phyloP scores from a whole-genome alignment of 2,329 filamentous ascomycete genomes.

The Volutella citrinella region DNA sequence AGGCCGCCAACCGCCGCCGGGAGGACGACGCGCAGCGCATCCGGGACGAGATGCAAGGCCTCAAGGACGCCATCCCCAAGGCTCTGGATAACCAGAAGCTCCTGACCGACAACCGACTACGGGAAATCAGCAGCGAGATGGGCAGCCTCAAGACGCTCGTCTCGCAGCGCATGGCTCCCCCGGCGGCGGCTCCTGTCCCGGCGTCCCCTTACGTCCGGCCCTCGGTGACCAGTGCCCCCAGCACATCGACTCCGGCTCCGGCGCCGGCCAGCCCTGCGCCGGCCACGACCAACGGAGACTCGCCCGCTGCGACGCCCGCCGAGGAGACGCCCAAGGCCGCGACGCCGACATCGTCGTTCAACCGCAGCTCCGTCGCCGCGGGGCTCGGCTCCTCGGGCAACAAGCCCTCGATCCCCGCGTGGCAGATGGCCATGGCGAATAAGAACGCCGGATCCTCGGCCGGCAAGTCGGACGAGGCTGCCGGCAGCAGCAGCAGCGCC shows the following conservation, averaged over 20 bases:
- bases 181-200: constrained; percentile 25
- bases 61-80: constrained; percentile 84
- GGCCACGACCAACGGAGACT: constrained; percentile 29
- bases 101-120: constrained; percentile 73
- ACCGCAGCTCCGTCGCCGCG: constrained; percentile 34
- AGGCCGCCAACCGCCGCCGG: constrained; percentile 73
- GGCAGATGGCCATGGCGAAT: constrained; percentile 72
- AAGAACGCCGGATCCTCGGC: constrained; percentile 36
- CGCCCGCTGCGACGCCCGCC: constrained; percentile 19
- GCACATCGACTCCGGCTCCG: constrained; percentile 17
- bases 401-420: constrained; percentile 72
- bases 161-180: constrained; percentile 54
- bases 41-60: constrained; percentile 76
- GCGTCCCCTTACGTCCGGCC: constrained; percentile 23
- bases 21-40: constrained; percentile 87
- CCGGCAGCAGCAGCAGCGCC: constrained; percentile 15
- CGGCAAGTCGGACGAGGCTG: constrained; percentile 24
- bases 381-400: constrained; percentile 35
- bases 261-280: constrained; percentile 9
- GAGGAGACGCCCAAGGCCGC: constrained; percentile 30
- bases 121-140: constrained; percentile 82
- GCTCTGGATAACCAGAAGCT: constrained; percentile 87
- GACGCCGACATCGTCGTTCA: constrained; percentile 26
- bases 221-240: constrained; percentile 19
- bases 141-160: constrained; percentile 91